A percentile compares a stretch with the other conserved stretches of the same genome.
Conservation (phyloP, 257 asterid species). For the Paulownia fortunei region DNA sequence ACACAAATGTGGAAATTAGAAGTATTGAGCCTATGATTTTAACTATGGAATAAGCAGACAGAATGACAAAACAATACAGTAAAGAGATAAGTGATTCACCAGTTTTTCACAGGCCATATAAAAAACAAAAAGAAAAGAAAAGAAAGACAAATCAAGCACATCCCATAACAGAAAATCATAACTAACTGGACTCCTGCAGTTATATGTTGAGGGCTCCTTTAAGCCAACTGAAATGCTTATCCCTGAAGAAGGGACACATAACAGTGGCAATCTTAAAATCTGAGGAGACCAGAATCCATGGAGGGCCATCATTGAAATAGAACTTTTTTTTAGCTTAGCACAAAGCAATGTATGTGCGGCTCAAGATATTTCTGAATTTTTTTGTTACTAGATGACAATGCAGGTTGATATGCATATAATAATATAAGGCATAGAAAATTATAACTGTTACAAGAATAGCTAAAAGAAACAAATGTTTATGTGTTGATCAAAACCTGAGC, state of each 20-base stretch:
- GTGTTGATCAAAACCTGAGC: slow-evolving; percentile 72
- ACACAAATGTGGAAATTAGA: not conserved
- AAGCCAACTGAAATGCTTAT: slow-evolving; percentile 23
- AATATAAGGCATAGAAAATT: not conserved
- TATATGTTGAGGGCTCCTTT: slow-evolving; percentile 11
- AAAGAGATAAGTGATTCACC: not conserved
- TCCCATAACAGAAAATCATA: slow-evolving; percentile 16
- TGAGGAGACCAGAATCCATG: not conserved
- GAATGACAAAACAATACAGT: not conserved
- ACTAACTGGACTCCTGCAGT: slow-evolving; percentile 13
- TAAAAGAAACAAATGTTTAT: slow-evolving; percentile 15
- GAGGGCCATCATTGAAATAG: no score
- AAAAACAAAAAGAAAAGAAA: slow-evolving; percentile 6
- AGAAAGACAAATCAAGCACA: not conserved
- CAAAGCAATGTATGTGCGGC: no score
- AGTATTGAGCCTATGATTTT: not conserved
- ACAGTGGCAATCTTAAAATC: slow-evolving; percentile 22
- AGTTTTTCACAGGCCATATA: slow-evolving; percentile 1
- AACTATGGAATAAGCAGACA: not conserved
- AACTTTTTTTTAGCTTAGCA: no score
- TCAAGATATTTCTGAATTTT: not conserved
- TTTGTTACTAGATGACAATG: not conserved
- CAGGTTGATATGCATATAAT: not conserved
- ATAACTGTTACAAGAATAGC: not conserved
- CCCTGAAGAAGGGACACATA: not conserved